phyloP scores from a whole-genome alignment of 1,139 yeast genomes.

The Hyphopichia wangnamkhiaoensis region DNA sequence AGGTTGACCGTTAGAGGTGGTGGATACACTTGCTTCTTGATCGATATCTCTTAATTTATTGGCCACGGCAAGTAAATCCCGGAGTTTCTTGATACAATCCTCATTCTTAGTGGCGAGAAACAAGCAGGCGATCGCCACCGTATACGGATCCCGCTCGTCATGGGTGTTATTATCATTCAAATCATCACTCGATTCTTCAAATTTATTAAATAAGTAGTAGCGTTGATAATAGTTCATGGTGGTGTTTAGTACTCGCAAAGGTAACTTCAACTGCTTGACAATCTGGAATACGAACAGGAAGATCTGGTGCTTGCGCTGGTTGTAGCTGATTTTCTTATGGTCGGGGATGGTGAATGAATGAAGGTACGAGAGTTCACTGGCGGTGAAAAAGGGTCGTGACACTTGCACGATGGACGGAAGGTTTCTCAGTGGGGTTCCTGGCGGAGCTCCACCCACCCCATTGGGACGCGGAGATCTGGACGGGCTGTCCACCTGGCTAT shows the following conservation, averaged over 20 bases:
- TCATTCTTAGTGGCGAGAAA: slow-evolving; percentile 82
- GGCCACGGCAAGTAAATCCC: slow-evolving; percentile 55
- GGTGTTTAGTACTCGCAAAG: slow-evolving; percentile 64
- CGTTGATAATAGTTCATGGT: slow-evolving; percentile 74
- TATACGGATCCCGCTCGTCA: slow-evolving; percentile 43
- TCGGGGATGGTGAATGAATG: slow-evolving; percentile 57
- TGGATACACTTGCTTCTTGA: slow-evolving; percentile 19
- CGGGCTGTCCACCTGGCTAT: not conserved
- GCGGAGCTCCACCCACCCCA: too few relatives aligned
- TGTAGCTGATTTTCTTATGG: slow-evolving; percentile 45
- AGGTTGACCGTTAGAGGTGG: slow-evolving; percentile 24
- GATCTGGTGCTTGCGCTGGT: slow-evolving; percentile 53
- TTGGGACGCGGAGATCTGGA: not conserved
- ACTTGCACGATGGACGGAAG: slow-evolving; percentile 40
- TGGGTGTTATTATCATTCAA: slow-evolving; percentile 16
- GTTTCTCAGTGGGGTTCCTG: not conserved
- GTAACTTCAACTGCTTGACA: slow-evolving; percentile 58
- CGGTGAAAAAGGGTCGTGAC: slow-evolving; percentile 66
- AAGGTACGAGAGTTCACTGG: slow-evolving; percentile 53
- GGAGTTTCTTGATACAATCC: slow-evolving; percentile 81
- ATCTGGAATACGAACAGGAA: slow-evolving; percentile 57
- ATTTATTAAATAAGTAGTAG: slow-evolving; percentile 63
- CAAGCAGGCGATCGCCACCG: slow-evolving; percentile 72
- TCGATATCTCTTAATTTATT: slow-evolving; percentile 39
- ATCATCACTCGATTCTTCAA: slow-evolving; percentile 37